Evolutionary conservation across 148 eudicot species (phyloP).

Genomic region (Pouteria glomerata): DNA sequence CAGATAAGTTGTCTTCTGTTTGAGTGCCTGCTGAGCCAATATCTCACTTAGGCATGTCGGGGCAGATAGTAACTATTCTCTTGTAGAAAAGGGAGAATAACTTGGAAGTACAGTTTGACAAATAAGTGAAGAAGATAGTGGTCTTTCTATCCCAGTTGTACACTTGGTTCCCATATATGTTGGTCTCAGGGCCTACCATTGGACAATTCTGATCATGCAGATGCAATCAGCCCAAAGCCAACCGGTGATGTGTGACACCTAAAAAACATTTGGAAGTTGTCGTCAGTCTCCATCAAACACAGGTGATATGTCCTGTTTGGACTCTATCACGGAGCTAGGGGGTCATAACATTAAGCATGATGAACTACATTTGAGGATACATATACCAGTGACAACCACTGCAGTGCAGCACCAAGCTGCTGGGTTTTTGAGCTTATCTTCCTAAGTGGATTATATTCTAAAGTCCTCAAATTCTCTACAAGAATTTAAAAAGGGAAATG

Average conservation of each 20-base stretch:
- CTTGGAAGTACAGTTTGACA: neutral
- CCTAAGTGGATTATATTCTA: too few species aligned
- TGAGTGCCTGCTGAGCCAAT: conserved; percentile 12
- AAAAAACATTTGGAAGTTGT: neutral
- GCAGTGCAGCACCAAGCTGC: neutral
- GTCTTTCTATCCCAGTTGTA: conserved; percentile 13
- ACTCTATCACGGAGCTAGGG: neutral
- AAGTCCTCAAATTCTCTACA: too few species aligned
- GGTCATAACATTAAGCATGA: neutral
- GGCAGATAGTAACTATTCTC: neutral
- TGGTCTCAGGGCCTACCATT: conserved; percentile 6
- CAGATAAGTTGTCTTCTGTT: neutral
- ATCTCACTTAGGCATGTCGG: conserved; percentile 9
- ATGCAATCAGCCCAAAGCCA: conserved; percentile 4
- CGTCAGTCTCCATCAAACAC: conserved; percentile 5
- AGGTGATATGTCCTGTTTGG: neutral
- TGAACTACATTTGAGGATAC: neutral
- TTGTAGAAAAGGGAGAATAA: neutral
- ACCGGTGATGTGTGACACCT: neutral
- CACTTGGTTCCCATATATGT: conserved; percentile 15
- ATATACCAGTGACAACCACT: neutral
- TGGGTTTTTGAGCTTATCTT: neutral
- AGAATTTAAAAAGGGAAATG: too few species aligned
- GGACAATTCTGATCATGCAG: conserved; percentile 13
- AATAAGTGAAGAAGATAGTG: conserved; percentile 1